phyloP scores from a whole-genome alignment of 2,329 filamentous ascomycete species.

The Salinomyces thailandicus region DNA sequence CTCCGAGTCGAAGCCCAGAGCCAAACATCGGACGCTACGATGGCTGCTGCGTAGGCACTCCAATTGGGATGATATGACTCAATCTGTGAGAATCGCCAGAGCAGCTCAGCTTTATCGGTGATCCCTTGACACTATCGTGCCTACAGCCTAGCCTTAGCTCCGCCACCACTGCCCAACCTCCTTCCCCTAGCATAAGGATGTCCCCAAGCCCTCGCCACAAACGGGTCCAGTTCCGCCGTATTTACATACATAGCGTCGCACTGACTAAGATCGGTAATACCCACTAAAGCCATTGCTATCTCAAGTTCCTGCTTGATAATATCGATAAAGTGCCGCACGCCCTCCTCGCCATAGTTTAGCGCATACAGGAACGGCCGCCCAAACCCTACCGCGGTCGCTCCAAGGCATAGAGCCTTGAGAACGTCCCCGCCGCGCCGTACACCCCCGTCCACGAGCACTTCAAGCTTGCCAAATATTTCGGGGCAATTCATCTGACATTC shows the following conservation, averaged over 20 bases:
- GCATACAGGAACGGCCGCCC: slow-evolving; percentile 52
- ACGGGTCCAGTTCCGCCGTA: slow-evolving; percentile 36
- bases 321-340: slow-evolving; percentile 24
- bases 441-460: slow-evolving; percentile 56
- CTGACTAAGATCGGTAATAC: slow-evolving; percentile 48
- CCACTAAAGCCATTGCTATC: slow-evolving; percentile 54
- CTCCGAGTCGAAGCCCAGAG: no score
- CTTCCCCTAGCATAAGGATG: slow-evolving; percentile 10
- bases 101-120: no score
- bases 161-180: background rate
- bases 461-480: slow-evolving; percentile 51
- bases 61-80: no score
- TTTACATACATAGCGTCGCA: slow-evolving; percentile 51
- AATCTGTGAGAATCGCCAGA: no score
- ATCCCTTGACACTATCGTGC: no score
- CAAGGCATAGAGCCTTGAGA: slow-evolving; percentile 55
- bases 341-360: slow-evolving; percentile 48
- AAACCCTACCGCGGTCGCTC: slow-evolving; percentile 52
- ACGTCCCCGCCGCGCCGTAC: slow-evolving; percentile 56
- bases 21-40: no score
- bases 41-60: no score
- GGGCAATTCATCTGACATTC: slow-evolving; percentile 54
- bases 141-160: background rate
- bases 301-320: slow-evolving; percentile 39
- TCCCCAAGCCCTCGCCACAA: slow-evolving; percentile 29